phyloP scores from a whole-genome alignment of 352 stramenopile species.

The Plasmopara halstedii region DNA sequence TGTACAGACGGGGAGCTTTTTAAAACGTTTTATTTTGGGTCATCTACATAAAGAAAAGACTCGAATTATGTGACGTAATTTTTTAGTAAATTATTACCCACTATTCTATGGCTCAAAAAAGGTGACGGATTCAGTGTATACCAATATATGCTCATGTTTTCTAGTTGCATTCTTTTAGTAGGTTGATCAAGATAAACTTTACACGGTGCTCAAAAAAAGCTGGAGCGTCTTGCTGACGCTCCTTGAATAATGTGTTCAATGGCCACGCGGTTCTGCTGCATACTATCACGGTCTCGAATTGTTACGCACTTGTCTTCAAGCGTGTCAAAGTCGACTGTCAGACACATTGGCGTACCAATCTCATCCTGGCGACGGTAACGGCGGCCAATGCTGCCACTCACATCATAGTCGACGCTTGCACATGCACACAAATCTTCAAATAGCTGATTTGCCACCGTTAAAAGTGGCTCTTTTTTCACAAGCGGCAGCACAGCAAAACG shows the following conservation, averaged over 20 bases:
- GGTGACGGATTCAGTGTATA: no score
- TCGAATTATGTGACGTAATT: no score
- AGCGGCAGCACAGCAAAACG: conserved; percentile 90
- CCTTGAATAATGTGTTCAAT: conserved; percentile 82
- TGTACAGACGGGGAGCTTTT: no score
- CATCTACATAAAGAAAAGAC: no score
- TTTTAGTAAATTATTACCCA: no score
- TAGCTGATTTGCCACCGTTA: conserved; percentile 84
- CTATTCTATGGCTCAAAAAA: no score
- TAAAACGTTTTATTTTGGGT: no score
- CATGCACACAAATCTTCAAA: conserved; percentile 84
- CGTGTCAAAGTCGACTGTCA: conserved; percentile 97
- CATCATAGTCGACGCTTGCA: conserved; percentile 90
- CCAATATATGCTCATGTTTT: no score
- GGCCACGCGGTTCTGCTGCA: conserved; percentile 91
- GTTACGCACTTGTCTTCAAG: conserved; percentile 95
- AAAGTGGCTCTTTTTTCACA: conserved; percentile 92
- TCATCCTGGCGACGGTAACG: conserved; percentile 96
- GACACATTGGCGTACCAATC: conserved; percentile 95
- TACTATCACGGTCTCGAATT: conserved; percentile 93
- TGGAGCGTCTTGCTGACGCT: conserved; percentile 25
- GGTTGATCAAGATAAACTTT: not conserved
- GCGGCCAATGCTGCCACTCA: conserved; percentile 79
- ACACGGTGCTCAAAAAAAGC: conserved; percentile 13
- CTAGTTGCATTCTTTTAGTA: no score